Conservation (phyloP, 768 basidiomycete genomes). For the Termitomyces sp. region DNA sequence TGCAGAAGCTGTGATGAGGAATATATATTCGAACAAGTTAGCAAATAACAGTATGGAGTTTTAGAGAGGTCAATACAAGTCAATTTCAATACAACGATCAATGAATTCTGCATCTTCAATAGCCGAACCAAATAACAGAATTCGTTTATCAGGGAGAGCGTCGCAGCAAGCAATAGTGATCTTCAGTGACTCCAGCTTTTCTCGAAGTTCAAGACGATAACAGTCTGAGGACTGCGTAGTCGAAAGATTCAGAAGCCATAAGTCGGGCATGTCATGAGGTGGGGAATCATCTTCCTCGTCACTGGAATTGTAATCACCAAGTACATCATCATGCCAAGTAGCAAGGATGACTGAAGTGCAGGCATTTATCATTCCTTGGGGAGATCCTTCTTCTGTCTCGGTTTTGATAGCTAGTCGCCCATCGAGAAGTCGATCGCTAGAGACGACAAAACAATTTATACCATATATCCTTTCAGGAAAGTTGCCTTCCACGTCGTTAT, state of each 20-base stretch:
- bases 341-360: background rate
- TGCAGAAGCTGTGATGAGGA: background rate
- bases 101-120: background rate
- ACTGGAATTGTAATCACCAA: background rate
- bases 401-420: background rate
- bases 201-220: background rate
- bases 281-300: background rate
- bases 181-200: background rate
- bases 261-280: background rate
- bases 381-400: background rate
- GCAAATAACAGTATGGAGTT: background rate
- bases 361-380: background rate
- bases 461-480: background rate
- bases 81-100: background rate
- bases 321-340: background rate
- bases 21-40: background rate
- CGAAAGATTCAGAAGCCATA: constrained; percentile 1
- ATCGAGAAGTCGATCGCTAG: background rate
- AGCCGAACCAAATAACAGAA: background rate
- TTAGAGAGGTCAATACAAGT: background rate
- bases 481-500: background rate
- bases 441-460: background rate
- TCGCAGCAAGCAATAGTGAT: background rate
- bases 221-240: background rate
- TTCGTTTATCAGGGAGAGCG: background rate